Conservation (phyloP, 2,329 filamentous ascomycete species). For the Fusarium palustre region DNA sequence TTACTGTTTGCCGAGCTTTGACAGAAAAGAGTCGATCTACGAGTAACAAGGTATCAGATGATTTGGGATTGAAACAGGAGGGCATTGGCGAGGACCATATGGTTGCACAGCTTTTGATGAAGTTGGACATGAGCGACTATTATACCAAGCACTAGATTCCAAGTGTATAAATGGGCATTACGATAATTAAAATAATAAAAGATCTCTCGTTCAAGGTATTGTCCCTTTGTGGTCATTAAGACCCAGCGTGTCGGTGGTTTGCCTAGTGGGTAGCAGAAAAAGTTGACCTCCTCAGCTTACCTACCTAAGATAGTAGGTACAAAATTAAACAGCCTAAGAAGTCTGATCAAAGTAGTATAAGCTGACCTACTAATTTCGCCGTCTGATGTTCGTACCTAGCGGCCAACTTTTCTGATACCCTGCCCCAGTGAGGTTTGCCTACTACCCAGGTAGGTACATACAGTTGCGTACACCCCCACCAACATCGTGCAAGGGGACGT, state of each 20-base stretch:
- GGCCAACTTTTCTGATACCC: too few relatives aligned
- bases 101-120: slow-evolving; percentile 74
- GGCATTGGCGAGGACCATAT: slow-evolving; percentile 64
- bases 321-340: too few relatives aligned
- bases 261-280: not conserved
- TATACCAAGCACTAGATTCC: slow-evolving; percentile 58
- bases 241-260: not conserved
- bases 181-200: not conserved
- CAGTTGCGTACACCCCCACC: not conserved
- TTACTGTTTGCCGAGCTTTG: slow-evolving; percentile 76
- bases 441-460: too few relatives aligned
- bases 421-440: not conserved
- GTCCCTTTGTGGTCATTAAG: not conserved
- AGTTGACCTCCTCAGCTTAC: too few relatives aligned
- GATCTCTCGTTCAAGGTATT: not conserved
- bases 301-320: too few relatives aligned
- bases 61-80: slow-evolving; percentile 52
- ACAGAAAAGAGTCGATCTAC: slow-evolving; percentile 68
- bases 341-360: too few relatives aligned
- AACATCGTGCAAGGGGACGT: not conserved
- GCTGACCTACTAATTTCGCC: too few relatives aligned
- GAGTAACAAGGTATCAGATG: slow-evolving; percentile 48
- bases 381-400: too few relatives aligned
- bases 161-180: not conserved
- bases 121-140: slow-evolving; percentile 77